Evolutionary conservation across 1,139 yeast species (phyloP).

Genomic region (Geotrichum armillariae): DNA sequence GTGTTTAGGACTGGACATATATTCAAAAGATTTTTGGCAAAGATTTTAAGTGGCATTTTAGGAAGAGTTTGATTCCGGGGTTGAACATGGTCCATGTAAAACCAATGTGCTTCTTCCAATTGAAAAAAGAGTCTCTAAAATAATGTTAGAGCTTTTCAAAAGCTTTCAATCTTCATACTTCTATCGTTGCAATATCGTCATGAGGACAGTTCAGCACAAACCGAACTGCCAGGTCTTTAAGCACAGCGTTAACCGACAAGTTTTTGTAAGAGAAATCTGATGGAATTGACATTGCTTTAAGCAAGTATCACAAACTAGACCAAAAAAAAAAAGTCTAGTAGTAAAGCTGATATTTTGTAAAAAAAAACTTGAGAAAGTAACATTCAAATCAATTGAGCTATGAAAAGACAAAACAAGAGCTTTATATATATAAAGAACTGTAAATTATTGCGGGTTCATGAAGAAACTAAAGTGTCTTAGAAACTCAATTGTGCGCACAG

Average conservation of each 20-base stretch:
- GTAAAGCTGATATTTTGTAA: no score
- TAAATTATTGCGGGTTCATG: no score
- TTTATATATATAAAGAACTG: no score
- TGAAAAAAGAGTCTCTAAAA: slow-evolving; percentile 75
- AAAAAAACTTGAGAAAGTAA: no score
- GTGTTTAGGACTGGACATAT: slow-evolving; percentile 68
- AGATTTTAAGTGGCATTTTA: slow-evolving; percentile 72
- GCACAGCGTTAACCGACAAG: slow-evolving; percentile 64
- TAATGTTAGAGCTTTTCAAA: slow-evolving; percentile 4
- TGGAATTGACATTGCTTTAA: slow-evolving; percentile 34
- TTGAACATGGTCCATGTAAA: slow-evolving; percentile 82
- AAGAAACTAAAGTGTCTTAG: no score
- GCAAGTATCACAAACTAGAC: no score
- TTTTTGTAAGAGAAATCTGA: slow-evolving; percentile 30
- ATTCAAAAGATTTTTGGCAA: slow-evolving; percentile 69
- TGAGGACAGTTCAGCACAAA: slow-evolving; percentile 90
- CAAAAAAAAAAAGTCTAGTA: no score
- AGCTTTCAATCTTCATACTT: slow-evolving; percentile 37
- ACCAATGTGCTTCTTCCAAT: slow-evolving; percentile 99
- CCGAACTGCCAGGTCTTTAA: slow-evolving; percentile 86
- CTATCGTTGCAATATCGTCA: slow-evolving; percentile 84
- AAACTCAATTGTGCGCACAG: no score
- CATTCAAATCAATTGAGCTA: no score
- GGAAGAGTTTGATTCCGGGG: slow-evolving; percentile 78
- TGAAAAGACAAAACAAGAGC: no score